Evolutionary conservation across 495 filamentous ascomycete genomes (phyloP), one percentile per base, ranked within the genome.

Genomic region (Podospora conica): DNA sequence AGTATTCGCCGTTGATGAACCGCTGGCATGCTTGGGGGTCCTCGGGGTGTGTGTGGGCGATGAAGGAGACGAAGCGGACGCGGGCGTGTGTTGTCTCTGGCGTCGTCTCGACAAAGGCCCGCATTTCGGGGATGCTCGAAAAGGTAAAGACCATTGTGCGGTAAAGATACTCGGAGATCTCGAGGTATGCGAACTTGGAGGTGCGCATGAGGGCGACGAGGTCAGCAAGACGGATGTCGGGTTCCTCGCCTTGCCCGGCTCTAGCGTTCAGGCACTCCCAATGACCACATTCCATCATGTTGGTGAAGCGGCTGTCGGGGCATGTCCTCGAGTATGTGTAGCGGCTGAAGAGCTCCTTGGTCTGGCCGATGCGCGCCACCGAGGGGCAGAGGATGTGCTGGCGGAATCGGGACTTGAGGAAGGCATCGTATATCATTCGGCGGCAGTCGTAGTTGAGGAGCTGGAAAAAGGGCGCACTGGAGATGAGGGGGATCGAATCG

Each of bases 131-230:
- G 54, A 69, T 66, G 57, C 27, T 66, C 10, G 68, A 23, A 25
- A 66, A 69, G 55, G 64, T 64, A 25, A 69, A 66, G 5, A 56
- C 66, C 55, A 55, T 54, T 8, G 60, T 56, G 25, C 60, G 25
- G 64, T 66, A 69, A 6, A 66, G 48, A 24, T 55, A 60, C 28
- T 60, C 60, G 10, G 64, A 66, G 18, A 69, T 60, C 53, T 69
- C 68, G n/a, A 60, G 68, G 53, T 66, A 69, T 5, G 18, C 66
- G 40, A 68, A 68, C 53, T 68, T 68, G 66, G 61, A 64, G 15
- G 60, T 63, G 24, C 31, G 21, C 66, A 65, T 68, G 21, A 68
- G 25, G 15, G 61, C 27, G 15, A 56, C n/a, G 24, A 68, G 56
- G 22, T 68, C 66, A n/a, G 22, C 33, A 8, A 65, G 40, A 3